Conservation (phyloP, 2,329 filamentous ascomycete genomes). For the Camillea tinctor region DNA sequence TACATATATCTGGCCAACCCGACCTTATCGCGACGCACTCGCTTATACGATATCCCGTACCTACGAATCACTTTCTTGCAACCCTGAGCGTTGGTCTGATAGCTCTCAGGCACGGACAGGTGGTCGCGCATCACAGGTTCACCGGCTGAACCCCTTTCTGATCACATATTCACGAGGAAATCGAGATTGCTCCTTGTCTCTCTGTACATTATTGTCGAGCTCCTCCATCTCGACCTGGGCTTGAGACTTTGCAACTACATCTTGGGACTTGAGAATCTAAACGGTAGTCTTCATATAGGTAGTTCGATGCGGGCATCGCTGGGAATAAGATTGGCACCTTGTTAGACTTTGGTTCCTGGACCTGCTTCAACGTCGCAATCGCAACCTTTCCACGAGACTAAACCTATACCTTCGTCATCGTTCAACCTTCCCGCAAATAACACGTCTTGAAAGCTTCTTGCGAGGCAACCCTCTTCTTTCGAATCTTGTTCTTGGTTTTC, state of each 20-base stretch:
- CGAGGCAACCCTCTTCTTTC: conserved; percentile 2
- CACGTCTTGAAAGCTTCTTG: conserved; percentile 1
- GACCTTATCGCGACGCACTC: neutral
- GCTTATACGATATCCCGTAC: conserved; percentile 7
- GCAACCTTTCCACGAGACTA: neutral
- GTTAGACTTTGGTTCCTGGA: conserved; percentile 1
- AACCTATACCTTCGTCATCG: neutral
- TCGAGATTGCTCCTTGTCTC: neutral
- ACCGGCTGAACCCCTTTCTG: neutral
- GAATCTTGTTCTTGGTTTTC: neutral
- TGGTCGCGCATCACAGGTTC: conserved; percentile 22
- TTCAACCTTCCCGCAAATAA: neutral
- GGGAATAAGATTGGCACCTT: neutral
- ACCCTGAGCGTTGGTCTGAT: neutral
- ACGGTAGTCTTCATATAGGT: neutral
- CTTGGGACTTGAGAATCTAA: conserved; percentile 4
- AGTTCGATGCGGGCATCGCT: conserved; percentile 1
- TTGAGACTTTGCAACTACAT: neutral
- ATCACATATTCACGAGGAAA: neutral
- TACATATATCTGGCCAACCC: neutral
- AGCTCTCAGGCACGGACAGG: conserved; percentile 8
- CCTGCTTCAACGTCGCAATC: neutral
- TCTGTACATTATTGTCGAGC: neutral
- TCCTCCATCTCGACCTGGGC: conserved; percentile 4
- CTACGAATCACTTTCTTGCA: conserved; percentile 5